Conservation (phyloP, 306 rosid genomes). For the Pterocarpus macrocarpus region DNA sequence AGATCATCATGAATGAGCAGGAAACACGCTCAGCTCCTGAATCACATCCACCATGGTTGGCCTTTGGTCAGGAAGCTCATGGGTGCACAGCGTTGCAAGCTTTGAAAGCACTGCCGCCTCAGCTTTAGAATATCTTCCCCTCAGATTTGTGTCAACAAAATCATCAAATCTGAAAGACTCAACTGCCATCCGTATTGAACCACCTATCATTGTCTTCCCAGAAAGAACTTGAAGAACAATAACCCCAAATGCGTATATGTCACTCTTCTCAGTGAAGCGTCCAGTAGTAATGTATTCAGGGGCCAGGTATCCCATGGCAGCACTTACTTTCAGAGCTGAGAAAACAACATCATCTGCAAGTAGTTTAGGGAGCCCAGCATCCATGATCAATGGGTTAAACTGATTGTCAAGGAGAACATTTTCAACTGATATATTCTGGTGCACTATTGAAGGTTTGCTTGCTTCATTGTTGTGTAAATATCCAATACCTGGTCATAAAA, state of each 20-base stretch:
- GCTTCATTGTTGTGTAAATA: conserved; percentile 76
- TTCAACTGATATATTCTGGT: conserved; percentile 89
- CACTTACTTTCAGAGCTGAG: conserved; percentile 92
- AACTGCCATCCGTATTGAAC: conserved; percentile 63
- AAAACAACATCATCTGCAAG: conserved; percentile 94
- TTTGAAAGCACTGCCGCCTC: conserved; percentile 71
- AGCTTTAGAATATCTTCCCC: conserved; percentile 65
- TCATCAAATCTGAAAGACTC: conserved; percentile 66
- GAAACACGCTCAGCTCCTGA: conserved; percentile 58
- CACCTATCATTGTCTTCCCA: conserved; percentile 64
- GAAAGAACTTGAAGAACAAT: conserved; percentile 83
- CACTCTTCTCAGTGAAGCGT: conserved; percentile 91
- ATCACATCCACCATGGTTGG: conserved; percentile 68
- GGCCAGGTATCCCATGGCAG: conserved; percentile 99
- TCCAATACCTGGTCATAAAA: conserved; percentile 69
- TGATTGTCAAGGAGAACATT: conserved; percentile 78
- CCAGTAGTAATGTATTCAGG: conserved; percentile 93
- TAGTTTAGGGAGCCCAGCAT: conserved; percentile 85
- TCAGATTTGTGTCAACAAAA: conserved; percentile 65
- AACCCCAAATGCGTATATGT: conserved; percentile 91
- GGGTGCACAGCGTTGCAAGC: conserved; percentile 71
- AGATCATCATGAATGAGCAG: conserved; percentile 40
- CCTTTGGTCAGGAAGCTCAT: conserved; percentile 76
- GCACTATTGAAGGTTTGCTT: conserved; percentile 76
- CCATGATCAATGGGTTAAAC: conserved; percentile 78